phyloP scores from a whole-genome alignment of 75 land plant genomes.

The Cupressus sempervirens region DNA sequence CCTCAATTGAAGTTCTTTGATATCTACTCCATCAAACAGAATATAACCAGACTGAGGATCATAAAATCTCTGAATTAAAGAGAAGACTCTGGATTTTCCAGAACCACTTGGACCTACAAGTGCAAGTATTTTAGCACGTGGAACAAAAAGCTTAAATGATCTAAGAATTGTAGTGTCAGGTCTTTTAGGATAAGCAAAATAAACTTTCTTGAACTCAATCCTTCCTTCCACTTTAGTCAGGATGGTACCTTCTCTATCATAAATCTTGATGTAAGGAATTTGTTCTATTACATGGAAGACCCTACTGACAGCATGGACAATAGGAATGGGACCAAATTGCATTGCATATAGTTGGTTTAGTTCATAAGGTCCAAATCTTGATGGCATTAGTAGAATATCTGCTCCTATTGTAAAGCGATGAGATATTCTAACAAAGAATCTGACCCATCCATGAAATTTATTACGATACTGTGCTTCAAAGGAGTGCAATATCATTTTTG shows the following conservation, averaged over 20 bases:
- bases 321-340: too few relatives aligned
- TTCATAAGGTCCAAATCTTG: too few relatives aligned
- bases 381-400: too few relatives aligned
- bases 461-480: too few relatives aligned
- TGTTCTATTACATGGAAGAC: conserved; percentile 70
- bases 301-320: conserved; percentile 65
- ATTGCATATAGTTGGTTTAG: too few relatives aligned
- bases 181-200: conserved; percentile 69
- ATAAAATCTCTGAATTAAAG: conserved; percentile 68
- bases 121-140: conserved; percentile 54
- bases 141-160: conserved; percentile 41
- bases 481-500: too few relatives aligned
- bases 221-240: conserved; percentile 38
- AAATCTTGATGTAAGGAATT: conserved; percentile 59
- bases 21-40: conserved; percentile 41
- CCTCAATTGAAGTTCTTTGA: conserved; percentile 38
- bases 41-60: conserved; percentile 48
- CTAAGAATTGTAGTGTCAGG: conserved; percentile 46
- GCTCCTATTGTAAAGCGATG: too few relatives aligned
- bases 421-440: too few relatives aligned
- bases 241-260: conserved; percentile 28
- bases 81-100: conserved; percentile 75
- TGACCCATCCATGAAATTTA: too few relatives aligned
- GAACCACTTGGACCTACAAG: conserved; percentile 78
- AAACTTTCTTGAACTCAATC: conserved; percentile 57